These are phyloP conservation scores for Lodderomyces beijingensis DNA, from an alignment of 1,139 yeast species.

Conservation along the genomic window DNA sequence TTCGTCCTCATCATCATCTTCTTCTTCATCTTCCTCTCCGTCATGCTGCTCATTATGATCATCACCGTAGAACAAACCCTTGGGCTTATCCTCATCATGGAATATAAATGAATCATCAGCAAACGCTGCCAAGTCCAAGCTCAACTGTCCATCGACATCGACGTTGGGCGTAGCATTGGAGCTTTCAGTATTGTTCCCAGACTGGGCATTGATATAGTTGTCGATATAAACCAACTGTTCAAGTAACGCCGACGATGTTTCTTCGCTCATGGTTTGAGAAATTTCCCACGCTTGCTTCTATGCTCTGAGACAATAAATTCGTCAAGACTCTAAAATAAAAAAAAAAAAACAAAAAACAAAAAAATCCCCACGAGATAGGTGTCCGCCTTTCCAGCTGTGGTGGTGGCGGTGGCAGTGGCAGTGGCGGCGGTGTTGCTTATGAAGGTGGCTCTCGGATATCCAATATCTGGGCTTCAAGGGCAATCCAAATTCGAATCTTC, in stretches of 20 bases:
- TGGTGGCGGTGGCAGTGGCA: no score
- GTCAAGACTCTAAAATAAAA: no score
- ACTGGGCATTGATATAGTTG: constrained; percentile 54
- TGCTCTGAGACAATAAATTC: no score
- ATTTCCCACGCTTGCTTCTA: no score
- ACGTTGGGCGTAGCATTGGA: constrained; percentile 30
- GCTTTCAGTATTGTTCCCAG: constrained; percentile 14
- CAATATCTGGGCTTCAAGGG: no score
- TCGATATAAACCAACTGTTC: constrained; percentile 78
- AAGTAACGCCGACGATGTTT: constrained; percentile 61
- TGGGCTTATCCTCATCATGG: constrained; percentile 73
- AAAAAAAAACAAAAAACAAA: no score
- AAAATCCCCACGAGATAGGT: no score
- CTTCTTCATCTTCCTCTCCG: not conserved
- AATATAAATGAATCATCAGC: constrained; percentile 75
- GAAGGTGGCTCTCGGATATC: no score
- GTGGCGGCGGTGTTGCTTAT: no score
- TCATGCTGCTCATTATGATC: constrained; percentile 7
- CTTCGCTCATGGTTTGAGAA: constrained; percentile 9
- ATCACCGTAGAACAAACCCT: constrained; percentile 18
- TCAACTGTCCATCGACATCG: constrained; percentile 62
- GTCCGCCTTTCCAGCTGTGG: no score
- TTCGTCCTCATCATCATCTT: not conserved
- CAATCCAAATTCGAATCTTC: no score
- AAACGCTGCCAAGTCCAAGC: constrained; percentile 73